Conservation (phyloP, 2,329 filamentous ascomycete species). For the Paecilomyces sp. region DNA sequence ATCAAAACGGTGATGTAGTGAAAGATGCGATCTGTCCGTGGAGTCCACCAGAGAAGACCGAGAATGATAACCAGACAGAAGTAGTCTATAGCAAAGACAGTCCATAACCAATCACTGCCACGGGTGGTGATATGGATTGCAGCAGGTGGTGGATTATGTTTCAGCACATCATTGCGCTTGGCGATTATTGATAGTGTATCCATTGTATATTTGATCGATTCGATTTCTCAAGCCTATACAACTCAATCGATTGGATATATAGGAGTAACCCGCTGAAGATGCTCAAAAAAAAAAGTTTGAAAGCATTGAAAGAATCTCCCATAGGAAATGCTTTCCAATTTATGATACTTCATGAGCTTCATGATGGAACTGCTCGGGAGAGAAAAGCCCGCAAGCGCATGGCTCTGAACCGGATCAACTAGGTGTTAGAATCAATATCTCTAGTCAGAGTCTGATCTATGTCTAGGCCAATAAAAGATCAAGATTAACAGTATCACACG, state of each 20-base stretch:
- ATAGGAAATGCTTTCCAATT: not conserved
- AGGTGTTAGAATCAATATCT: not conserved
- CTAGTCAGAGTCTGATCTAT: not conserved
- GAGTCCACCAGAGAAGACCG: not conserved
- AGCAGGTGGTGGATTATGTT: not conserved
- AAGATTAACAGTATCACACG: not conserved
- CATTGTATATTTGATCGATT: not conserved
- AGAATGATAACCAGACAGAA: not conserved
- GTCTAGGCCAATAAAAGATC: not conserved
- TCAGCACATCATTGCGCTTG: not conserved
- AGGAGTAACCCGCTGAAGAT: not conserved
- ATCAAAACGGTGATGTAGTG: not conserved
- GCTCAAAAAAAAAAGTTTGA: not conserved
- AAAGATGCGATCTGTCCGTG: not conserved
- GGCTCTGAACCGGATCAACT: not conserved
- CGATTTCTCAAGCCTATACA: not conserved
- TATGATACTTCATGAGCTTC: not conserved
- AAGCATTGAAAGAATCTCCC: not conserved
- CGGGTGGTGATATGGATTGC: constrained; percentile 16
- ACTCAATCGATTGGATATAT: not conserved
- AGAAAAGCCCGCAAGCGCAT: not conserved
- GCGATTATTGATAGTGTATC: not conserved
- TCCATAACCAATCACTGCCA: constrained; percentile 3
- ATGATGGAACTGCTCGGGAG: not conserved
- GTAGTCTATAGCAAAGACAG: not conserved